Evolutionary conservation across 352 stramenopile genomes (phyloP).

Genomic region (Phytophthora pluvialis): DNA sequence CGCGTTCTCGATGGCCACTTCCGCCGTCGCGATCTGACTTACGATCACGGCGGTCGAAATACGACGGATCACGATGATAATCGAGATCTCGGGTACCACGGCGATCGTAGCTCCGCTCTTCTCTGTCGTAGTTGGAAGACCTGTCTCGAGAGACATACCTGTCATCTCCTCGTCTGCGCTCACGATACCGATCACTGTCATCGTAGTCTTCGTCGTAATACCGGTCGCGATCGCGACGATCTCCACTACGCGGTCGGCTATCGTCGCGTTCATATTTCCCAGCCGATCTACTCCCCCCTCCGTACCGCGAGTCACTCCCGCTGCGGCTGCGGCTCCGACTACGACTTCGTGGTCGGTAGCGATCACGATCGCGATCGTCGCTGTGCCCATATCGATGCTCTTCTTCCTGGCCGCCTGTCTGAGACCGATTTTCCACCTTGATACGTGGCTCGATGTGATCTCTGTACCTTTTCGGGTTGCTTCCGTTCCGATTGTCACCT

Average conservation of each 20-base stretch:
- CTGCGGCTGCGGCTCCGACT: constrained; percentile 33
- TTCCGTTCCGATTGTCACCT: constrained; percentile 19
- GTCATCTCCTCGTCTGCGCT: constrained; percentile 38
- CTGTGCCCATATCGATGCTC: constrained; percentile 15
- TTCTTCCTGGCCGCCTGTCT: constrained; percentile 32
- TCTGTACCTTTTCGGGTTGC: constrained; percentile 23
- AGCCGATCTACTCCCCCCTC: constrained; percentile 11
- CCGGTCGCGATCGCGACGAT: constrained; percentile 35
- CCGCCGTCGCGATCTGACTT: constrained; percentile 28
- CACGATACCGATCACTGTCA: constrained; percentile 37
- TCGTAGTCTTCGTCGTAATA: constrained; percentile 46
- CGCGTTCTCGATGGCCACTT: constrained; percentile 21
- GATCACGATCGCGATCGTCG: constrained; percentile 26
- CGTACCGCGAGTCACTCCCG: constrained; percentile 14
- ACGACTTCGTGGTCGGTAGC: constrained; percentile 28
- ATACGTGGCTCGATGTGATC: constrained; percentile 38
- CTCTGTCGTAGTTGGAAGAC: constrained; percentile 33
- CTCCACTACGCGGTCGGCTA: constrained; percentile 28
- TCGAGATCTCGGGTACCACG: constrained; percentile 42
- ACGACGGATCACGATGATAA: constrained; percentile 43
- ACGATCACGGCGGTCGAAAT: constrained; percentile 42
- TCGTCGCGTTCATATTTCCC: constrained; percentile 28
- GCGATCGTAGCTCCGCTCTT: constrained; percentile 44
- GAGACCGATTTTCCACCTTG: constrained; percentile 37
- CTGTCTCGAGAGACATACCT: constrained; percentile 36